A percentile compares a stretch with the other conserved stretches of the same genome.
These are phyloP conservation scores for Pythium brassicae DNA, from an alignment of 352 stramenopile species.

Conservation along the genomic window DNA sequence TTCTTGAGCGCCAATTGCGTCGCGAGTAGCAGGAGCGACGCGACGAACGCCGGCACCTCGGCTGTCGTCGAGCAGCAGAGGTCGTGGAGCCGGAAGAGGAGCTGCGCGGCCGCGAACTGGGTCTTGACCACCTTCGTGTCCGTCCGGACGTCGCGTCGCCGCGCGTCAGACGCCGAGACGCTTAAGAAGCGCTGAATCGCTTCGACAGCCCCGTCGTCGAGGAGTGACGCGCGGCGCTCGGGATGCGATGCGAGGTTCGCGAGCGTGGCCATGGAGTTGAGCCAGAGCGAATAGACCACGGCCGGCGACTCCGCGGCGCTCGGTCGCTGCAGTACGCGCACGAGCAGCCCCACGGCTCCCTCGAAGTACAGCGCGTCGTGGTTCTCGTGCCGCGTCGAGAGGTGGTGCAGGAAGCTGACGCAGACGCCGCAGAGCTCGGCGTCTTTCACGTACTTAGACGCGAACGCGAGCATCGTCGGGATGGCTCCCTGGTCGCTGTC, in stretches of 20 bases:
- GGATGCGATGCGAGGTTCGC: constrained; percentile 49
- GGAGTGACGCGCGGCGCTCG: constrained; percentile 29
- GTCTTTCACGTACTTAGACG: constrained; percentile 48
- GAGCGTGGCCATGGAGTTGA: constrained; percentile 45
- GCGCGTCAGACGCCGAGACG: constrained; percentile 29
- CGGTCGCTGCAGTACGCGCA: constrained; percentile 48
- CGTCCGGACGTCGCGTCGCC: constrained; percentile 30
- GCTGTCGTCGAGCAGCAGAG: constrained; percentile 35
- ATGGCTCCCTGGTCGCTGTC: constrained; percentile 44
- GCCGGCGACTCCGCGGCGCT: constrained; percentile 25
- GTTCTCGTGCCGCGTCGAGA: constrained; percentile 65
- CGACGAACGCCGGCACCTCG: constrained; percentile 46
- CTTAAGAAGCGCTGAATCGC: constrained; percentile 60
- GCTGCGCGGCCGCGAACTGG: constrained; percentile 46
- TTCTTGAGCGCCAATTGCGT: constrained; percentile 55
- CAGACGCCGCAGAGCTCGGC: constrained; percentile 63
- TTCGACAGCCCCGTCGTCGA: constrained; percentile 62
- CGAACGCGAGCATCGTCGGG: constrained; percentile 60
- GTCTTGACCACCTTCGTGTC: constrained; percentile 46
- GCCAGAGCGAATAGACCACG: constrained; percentile 55
- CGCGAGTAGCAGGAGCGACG: constrained; percentile 54
- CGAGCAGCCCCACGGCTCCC: constrained; percentile 47
- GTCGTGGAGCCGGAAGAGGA: constrained; percentile 60
- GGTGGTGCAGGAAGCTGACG: constrained; percentile 65
- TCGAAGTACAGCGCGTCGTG: constrained; percentile 62